Conservation (phyloP, 75 land plant species). For the Ceratopteris richardii region DNA sequence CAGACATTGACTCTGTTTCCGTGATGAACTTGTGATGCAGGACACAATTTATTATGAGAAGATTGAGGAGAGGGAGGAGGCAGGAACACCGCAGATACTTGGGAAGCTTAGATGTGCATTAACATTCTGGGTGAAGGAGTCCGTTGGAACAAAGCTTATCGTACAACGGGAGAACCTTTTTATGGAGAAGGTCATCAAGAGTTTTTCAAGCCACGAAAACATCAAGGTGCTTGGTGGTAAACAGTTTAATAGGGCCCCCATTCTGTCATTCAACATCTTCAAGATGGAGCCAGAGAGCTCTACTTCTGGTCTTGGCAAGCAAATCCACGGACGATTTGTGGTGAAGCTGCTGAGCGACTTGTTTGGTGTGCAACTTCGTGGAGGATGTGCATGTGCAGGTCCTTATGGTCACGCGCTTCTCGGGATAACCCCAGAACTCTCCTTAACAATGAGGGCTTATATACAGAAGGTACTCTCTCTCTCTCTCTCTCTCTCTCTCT, state of each 20-base stretch:
- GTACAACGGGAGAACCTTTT: slow-evolving; percentile 2
- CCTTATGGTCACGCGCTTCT: slow-evolving; percentile 52
- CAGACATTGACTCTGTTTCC: too few relatives aligned
- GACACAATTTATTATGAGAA: slow-evolving; percentile 19
- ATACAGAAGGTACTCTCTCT: too few relatives aligned
- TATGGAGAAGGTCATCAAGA: slow-evolving; percentile 1
- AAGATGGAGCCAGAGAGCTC: neutral
- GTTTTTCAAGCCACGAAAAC: slow-evolving; percentile 2
- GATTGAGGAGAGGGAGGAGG: slow-evolving; percentile 29
- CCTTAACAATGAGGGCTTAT: too few relatives aligned
- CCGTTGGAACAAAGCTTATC: slow-evolving; percentile 11
- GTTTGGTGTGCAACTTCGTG: slow-evolving; percentile 55
- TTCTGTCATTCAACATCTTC: slow-evolving; percentile 6
- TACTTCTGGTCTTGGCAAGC: too few relatives aligned
- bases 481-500: too few relatives aligned
- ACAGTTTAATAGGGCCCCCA: slow-evolving; percentile 6
- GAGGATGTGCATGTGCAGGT: slow-evolving; percentile 66
- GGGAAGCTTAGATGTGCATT: slow-evolving; percentile 21
- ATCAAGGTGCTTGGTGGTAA: slow-evolving; percentile 17
- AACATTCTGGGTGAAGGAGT: slow-evolving; percentile 19
- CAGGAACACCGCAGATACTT: slow-evolving; percentile 20
- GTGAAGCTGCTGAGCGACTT: slow-evolving; percentile 48
- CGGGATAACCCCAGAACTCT: too few relatives aligned
- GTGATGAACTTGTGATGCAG: too few relatives aligned
- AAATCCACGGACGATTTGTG: slow-evolving; percentile 47